Evolutionary conservation across 2,329 filamentous ascomycete species (phyloP).

Genomic region (Beauveria bassiana): DNA sequence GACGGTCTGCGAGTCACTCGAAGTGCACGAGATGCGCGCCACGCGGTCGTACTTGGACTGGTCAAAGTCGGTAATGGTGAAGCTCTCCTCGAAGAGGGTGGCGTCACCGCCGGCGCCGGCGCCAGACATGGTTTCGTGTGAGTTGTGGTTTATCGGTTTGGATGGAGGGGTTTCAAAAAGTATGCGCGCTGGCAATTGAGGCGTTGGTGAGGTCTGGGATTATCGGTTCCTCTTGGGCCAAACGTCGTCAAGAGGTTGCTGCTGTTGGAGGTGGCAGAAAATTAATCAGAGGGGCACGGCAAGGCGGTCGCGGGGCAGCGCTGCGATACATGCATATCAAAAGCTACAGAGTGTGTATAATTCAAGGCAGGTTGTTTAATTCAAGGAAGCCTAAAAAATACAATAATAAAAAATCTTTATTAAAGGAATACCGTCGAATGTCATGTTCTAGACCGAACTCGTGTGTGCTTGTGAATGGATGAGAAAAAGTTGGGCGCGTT

Average conservation of each 20-base stretch:
- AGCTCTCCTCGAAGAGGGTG: slow-evolving; percentile 88
- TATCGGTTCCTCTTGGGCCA: background rate
- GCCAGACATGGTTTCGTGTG: slow-evolving; percentile 39
- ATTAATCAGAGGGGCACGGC: slow-evolving; percentile 5
- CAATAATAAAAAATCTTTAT: too few relatives aligned
- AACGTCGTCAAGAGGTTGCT: background rate
- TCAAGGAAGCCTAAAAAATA: too few relatives aligned
- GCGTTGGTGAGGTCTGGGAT: background rate
- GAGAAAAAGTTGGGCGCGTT: too few relatives aligned
- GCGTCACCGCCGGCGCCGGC: slow-evolving; percentile 66
- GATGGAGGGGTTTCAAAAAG: background rate
- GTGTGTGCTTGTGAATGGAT: too few relatives aligned
- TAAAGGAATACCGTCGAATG: too few relatives aligned
- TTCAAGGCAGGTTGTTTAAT: too few relatives aligned
- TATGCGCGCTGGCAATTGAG: background rate
- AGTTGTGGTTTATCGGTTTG: background rate
- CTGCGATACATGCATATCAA: slow-evolving; percentile 11
- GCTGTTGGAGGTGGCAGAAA: slow-evolving; percentile 8
- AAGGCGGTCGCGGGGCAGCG: slow-evolving; percentile 8
- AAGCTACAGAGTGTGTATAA: background rate
- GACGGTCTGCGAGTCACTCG: slow-evolving; percentile 63
- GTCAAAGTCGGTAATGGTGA: slow-evolving; percentile 73
- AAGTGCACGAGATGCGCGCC: slow-evolving; percentile 72
- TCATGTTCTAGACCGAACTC: too few relatives aligned
- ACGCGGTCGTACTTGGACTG: slow-evolving; percentile 92